phyloP scores from a whole-genome alignment of 139 green algal genomes.

The Pleodorina starrii region DNA sequence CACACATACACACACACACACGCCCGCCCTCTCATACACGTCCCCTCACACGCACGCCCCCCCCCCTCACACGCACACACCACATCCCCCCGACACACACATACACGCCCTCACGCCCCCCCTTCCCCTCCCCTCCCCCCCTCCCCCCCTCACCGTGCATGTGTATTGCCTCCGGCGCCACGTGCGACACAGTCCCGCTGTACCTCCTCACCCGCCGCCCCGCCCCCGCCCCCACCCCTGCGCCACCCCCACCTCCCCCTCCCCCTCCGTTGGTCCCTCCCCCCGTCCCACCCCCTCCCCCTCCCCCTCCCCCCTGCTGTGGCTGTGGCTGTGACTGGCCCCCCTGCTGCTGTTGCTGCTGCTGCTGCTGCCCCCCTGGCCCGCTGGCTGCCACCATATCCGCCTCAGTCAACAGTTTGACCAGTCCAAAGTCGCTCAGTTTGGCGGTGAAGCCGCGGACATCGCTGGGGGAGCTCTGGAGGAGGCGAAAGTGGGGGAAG shows the following conservation, averaged over 20 bases:
- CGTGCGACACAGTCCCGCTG: conserved; percentile 56
- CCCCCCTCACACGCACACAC: background rate
- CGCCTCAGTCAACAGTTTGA: conserved; percentile 49
- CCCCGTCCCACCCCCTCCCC: conserved; percentile 39
- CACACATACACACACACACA: too few relatives aligned
- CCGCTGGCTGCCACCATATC: conserved; percentile 12
- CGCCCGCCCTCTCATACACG: background rate
- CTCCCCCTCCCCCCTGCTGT: background rate
- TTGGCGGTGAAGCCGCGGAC: conserved; percentile 75
- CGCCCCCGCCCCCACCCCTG: too few relatives aligned
- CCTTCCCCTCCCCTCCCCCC: too few relatives aligned
- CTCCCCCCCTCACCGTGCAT: background rate
- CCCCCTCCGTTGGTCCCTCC: too few relatives aligned
- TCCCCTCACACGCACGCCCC: background rate
- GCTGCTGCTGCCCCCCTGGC: too few relatives aligned
- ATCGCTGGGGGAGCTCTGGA: conserved; percentile 31
- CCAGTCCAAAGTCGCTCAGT: conserved; percentile 79
- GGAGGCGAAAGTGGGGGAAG: background rate
- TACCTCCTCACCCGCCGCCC: conserved; percentile 31
- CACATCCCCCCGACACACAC: background rate
- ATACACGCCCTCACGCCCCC: too few relatives aligned
- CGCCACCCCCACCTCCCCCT: too few relatives aligned
- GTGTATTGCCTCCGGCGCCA: conserved; percentile 52
- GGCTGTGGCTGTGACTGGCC: background rate
- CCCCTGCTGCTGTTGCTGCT: too few relatives aligned